Evolutionary conservation across 306 rosid genomes (phyloP), one percentile per base, ranked within the genome.

Genomic region (Prunus armeniaca): DNA sequence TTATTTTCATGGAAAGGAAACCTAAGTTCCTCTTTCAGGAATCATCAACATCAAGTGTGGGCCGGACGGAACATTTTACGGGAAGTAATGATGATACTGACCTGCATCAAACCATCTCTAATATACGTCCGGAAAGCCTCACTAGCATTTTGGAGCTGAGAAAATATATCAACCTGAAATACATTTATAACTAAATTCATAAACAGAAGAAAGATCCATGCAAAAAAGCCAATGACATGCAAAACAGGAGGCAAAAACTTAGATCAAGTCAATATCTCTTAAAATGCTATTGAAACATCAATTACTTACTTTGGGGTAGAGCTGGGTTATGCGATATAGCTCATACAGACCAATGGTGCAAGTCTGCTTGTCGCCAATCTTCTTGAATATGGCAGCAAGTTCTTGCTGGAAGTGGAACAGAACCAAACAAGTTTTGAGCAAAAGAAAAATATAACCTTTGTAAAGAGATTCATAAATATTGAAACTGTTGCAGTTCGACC

Each of bases 321-420:
- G 87, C 50, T 96, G 99, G 72, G 98, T 96, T 62, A 96, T 96
- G 62, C 97, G 93, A 80, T 93, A 96, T 20, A 96, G 86, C 71
- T 96, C 99, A 77, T 87, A 88, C 27, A 96, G 87, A 82, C 99
- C 99, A 83, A 89, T 96, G 64, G 93, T 84, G 85, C 99, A 96
- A 32, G 98, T 96, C 86, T 96, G 99, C 90, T 96, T 96, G 81
- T 96, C 99, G 7, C 99, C 99, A 70, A 96, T 96, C 89, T 96
- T 96, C 88, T 96, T 96, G 84, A 96, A 96, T 82, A 96, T 96
- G 38, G 99, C 96, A 82, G 94, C 99, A 76, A 96, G 93, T 86
- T 96, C 99, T 96, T 89, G 98, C 99, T 96, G 88, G 60, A 79
- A 72, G 85, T 52, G 38, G 28, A 54, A 73, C 3, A 11, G 67